These are phyloP conservation scores for Allium fistulosum DNA, from an alignment of 106 monocot species.

Conservation along the genomic window DNA sequence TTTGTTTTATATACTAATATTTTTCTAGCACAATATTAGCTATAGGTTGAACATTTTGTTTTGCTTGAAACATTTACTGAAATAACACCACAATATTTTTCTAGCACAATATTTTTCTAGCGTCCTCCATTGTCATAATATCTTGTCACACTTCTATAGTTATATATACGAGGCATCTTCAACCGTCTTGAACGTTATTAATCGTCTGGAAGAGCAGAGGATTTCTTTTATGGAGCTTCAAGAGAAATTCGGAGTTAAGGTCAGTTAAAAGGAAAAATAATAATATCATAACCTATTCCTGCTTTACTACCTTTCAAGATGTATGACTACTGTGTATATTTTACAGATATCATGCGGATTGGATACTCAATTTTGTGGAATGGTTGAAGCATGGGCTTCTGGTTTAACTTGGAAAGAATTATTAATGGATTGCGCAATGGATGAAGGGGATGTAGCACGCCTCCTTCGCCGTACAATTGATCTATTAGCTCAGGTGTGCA, in stretches of 20 bases:
- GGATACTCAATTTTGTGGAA: slow-evolving; percentile 83
- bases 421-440: slow-evolving; percentile 96
- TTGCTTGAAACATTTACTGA: too few relatives aligned
- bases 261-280: slow-evolving; percentile 8
- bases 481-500: slow-evolving; percentile 73
- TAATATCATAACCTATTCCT: neutral
- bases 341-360: slow-evolving; percentile 68
- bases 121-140: neutral
- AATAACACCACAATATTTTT: too few relatives aligned
- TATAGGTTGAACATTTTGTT: too few relatives aligned
- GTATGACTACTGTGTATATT: neutral
- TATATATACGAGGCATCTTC: slow-evolving; percentile 81
- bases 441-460: slow-evolving; percentile 92
- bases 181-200: slow-evolving; percentile 37
- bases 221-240: slow-evolving; percentile 61
- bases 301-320: neutral
- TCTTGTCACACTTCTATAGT: slow-evolving; percentile 25
- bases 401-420: slow-evolving; percentile 88
- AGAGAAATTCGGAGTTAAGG: slow-evolving; percentile 80
- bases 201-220: slow-evolving; percentile 64
- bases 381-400: slow-evolving; percentile 98
- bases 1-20: too few relatives aligned
- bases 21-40: too few relatives aligned
- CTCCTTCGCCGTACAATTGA: slow-evolving; percentile 89
- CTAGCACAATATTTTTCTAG: too few relatives aligned